Conservation (phyloP, 352 stramenopile genomes). For the Phytopythium sindhum region DNA sequence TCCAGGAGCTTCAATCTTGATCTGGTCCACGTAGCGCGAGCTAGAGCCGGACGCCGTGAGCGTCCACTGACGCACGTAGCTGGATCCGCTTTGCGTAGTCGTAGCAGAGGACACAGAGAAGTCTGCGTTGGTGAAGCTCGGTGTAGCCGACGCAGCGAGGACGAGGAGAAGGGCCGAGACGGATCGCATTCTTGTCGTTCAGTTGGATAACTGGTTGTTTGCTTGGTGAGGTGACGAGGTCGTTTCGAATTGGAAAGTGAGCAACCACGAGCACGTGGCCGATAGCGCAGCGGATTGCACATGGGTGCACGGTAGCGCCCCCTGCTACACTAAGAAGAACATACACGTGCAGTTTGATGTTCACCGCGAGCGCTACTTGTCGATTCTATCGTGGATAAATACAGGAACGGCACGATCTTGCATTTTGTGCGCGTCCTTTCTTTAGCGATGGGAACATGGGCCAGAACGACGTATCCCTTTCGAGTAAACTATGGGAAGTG, state of each 20-base stretch:
- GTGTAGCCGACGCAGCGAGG: background rate
- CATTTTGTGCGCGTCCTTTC: background rate
- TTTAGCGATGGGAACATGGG: background rate
- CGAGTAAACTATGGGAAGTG: background rate
- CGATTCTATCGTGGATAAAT: too few species aligned
- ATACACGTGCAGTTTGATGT: background rate
- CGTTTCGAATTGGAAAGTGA: background rate
- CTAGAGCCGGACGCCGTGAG: slow-evolving; percentile 12
- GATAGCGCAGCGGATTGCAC: background rate
- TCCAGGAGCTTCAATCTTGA: slow-evolving; percentile 20
- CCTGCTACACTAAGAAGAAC: too few species aligned
- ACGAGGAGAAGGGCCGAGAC: slow-evolving; percentile 1
- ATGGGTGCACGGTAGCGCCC: background rate
- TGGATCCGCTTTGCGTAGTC: slow-evolving; percentile 17
- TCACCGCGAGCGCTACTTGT: background rate
- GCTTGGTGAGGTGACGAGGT: background rate
- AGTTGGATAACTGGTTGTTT: background rate
- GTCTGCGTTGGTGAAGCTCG: slow-evolving; percentile 5
- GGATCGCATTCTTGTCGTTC: background rate
- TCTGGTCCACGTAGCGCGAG: slow-evolving; percentile 17
- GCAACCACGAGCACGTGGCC: too few species aligned
- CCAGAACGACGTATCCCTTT: too few species aligned
- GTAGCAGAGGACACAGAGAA: slow-evolving; percentile 18
- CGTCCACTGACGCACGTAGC: slow-evolving; percentile 25
- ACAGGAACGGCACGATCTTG: too few species aligned